Percentiles rank a stretch among this genome's conserved stretches.
Conservation (phyloP, 257 asterid species). For the Fraxinus anomala region DNA sequence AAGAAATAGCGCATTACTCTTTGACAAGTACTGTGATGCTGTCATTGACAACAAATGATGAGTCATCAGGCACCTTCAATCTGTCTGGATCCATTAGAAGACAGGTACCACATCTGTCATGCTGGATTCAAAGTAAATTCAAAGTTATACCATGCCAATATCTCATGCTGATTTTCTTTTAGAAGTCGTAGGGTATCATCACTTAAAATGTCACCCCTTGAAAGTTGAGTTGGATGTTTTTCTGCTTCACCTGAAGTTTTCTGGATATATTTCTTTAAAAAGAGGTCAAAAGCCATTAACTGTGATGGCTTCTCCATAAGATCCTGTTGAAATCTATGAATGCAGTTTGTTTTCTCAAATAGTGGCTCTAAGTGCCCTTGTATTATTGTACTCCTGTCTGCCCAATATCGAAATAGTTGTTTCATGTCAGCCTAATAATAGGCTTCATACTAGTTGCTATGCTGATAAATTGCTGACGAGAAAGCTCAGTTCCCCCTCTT, state of each 20-base stretch:
- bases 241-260: not conserved
- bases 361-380: not conserved
- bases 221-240: not conserved
- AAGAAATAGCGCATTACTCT: slow-evolving; percentile 75
- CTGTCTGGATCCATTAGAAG: slow-evolving; percentile 97
- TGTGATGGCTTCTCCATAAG: not conserved
- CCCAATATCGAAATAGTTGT: not conserved
- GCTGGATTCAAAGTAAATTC: not conserved
- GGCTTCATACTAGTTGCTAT: not conserved
- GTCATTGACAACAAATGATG: slow-evolving; percentile 83
- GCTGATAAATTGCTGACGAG: not conserved
- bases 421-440: not conserved
- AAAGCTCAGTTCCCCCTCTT: not conserved
- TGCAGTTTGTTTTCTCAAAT: not conserved
- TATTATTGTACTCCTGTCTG: not conserved
- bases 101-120: slow-evolving; percentile 59
- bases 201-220: not conserved
- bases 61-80: slow-evolving; percentile 80
- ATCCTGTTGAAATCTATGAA: not conserved
- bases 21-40: slow-evolving; percentile 96
- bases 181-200: not conserved
- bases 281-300: not conserved
- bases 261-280: not conserved
- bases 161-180: not conserved
- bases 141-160: not conserved